Base-by-base conservation (phyloP, 495 filamentous ascomycete species). In the Talaromyces wortmannii region DNA sequence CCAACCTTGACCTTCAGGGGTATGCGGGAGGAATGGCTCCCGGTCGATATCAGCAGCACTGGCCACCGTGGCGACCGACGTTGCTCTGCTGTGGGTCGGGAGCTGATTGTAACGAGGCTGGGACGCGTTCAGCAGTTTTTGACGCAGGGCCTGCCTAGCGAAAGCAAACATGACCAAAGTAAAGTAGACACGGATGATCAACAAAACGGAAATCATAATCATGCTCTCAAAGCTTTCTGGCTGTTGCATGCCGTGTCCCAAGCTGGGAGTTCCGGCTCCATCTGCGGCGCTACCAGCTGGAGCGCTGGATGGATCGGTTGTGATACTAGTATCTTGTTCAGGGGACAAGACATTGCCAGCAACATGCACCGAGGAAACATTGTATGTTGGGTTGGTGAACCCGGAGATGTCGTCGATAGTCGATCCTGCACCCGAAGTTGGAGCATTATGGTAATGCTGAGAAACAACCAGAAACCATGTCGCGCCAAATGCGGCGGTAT, bases 401-500 rank as follows among this genome's bases (percentile, higher is more conserved):
- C 87, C 85, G n/a, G 87, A 78, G 5, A 79, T 84, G 50, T 83
- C 74, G 16, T 76, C 77, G 50, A 90, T 87, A 2, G 79, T 85
- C 17, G 68, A 66, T 3, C 76, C 77, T 6, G 72, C 67, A 4
- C 74, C 71, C 2, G 69, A 66, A 56, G 44, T 59, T 16, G 67
- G 64, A 33, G 67, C 65, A 60, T 71, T 71, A 46, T 76, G 73
- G 55, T 77, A 72, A 59, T 82, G 71, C 48, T 81, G 76, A 18
- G 83, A 81, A 45, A 86, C 72, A 11, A 87, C 80, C 8, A 90
- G 67, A 71, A 92, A 95, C 91, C 91, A 96, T 11, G 81, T 83
- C 40, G 91, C 69, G 31, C 84, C 89, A 64, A 96, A 96, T 6
- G 83, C 81, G 17, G 82, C 72, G 7, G 90, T 95, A 68, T 90